Percentiles rank a stretch among this genome's conserved stretches.
Conservation (phyloP, 768 basidiomycete species). For the Naganishia antarctica region DNA sequence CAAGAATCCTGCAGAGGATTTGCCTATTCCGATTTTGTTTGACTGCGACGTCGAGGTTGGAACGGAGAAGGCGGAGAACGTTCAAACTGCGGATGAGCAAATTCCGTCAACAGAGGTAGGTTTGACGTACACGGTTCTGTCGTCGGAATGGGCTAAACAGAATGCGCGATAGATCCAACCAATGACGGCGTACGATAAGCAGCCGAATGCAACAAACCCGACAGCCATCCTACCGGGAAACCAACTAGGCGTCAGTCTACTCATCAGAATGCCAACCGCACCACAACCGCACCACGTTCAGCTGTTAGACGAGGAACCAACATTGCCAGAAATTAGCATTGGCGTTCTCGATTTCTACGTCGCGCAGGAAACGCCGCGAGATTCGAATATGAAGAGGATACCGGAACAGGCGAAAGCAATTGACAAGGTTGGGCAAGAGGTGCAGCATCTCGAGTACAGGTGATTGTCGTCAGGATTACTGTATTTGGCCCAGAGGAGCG, state of each 20-base stretch:
- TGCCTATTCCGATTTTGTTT: neutral
- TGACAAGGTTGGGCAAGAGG: neutral
- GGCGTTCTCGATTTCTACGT: neutral
- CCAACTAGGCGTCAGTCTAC: conserved; percentile 5
- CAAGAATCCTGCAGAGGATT: neutral
- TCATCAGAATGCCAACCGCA: conserved; percentile 5
- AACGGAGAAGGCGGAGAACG: neutral
- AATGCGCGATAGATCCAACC: neutral
- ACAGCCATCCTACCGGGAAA: neutral
- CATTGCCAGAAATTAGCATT: conserved; percentile 12
- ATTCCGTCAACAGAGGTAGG: no score
- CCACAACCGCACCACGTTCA: neutral
- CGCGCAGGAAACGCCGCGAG: neutral
- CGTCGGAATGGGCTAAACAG: no score
- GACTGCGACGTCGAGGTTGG: conserved; percentile 18
- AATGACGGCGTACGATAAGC: conserved; percentile 8
- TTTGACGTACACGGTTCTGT: neutral
- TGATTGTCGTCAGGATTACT: neutral
- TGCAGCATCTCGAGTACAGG: conserved; percentile 14
- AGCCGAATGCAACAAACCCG: neutral
- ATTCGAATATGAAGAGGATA: neutral
- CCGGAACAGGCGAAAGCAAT: neutral
- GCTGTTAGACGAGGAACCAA: neutral
- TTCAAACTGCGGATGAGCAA: no score
- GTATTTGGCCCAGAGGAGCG: no score